Evolutionary conservation across 2,329 filamentous ascomycete species (phyloP), one percentile per base, ranked within the genome.

Genomic region (Xylaria sp.): DNA sequence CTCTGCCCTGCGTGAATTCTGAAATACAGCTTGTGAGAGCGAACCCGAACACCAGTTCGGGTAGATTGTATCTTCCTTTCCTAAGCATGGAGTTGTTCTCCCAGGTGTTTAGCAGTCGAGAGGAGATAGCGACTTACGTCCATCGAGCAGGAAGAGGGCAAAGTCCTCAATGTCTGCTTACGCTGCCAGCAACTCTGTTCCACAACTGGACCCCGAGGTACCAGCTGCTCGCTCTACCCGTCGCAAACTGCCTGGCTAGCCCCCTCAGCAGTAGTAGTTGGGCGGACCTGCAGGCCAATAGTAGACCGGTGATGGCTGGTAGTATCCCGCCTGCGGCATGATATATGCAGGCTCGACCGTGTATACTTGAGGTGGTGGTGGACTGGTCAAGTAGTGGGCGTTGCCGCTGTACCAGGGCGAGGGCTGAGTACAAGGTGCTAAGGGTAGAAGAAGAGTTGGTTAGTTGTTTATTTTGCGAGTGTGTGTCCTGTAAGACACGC

Each of bases 391-490:
- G 33, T 65, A 47, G 29, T 65, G 60, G 4, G 52, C 31, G 17
- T 55, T 63, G 19, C 57, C 53, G 7, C 44, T 52, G 33, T 23
- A 63, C n/a, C 19, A 65, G 7, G 63, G 60, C 11, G 63, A 60
- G 4, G 19, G 46, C 2, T 37, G 19, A 11, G 49, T 51, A 35
- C 27, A 55, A 15, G 25, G 52, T 8, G 38, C 58, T 64, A 33
- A 19, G 38, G 29, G 25, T 11, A 10, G 43, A 38, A 13, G n/a
- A 27, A 3, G 7, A n/a, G n/a, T n/a, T 25, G 11, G 25, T 58
- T 40, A 62, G 54, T 44, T 1, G 19, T 9, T 49, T 38, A 6
- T 11, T 25, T 19, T 15, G 13, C 7, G 7, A 3, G 7, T 40
- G 15, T 19, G 3, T 33, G 1, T n/a, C 11, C 4, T 35, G 13